These are phyloP conservation scores for Aspergillus eucalypticola DNA, from an alignment of 2,329 filamentous ascomycete genomes.

Conservation along the genomic window DNA sequence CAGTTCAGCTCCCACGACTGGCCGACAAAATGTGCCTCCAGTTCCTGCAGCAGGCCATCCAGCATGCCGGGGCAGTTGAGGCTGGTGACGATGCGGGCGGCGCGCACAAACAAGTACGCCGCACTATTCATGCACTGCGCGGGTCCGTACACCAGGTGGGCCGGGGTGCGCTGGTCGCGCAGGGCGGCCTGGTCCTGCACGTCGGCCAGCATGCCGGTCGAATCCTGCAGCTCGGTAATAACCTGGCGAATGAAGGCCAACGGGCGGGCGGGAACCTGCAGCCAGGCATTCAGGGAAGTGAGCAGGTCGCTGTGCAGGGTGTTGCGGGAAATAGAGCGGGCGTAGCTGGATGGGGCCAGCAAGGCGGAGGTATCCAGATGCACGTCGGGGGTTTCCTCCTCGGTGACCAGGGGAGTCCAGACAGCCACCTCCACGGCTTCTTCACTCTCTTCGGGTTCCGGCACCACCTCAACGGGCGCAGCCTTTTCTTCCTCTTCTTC, in stretches of 20 bases:
- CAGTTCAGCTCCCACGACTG: slow-evolving; percentile 26
- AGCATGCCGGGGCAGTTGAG: slow-evolving; percentile 20
- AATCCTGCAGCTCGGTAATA: slow-evolving; percentile 30
- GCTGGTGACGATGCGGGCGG: slow-evolving; percentile 20
- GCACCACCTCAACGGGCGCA: background rate
- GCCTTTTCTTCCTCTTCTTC: slow-evolving; percentile 3
- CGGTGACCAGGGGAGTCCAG: slow-evolving; percentile 8
- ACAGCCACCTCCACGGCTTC: slow-evolving; percentile 1
- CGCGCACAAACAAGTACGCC: slow-evolving; percentile 31
- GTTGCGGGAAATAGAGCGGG: slow-evolving; percentile 30
- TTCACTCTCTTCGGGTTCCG: background rate
- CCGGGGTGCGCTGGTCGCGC: slow-evolving; percentile 37
- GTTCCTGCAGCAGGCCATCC: slow-evolving; percentile 26
- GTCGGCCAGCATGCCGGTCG: slow-evolving; percentile 41
- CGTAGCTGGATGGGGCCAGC: slow-evolving; percentile 24
- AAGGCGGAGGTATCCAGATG: slow-evolving; percentile 10
- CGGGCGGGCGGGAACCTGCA: slow-evolving; percentile 22
- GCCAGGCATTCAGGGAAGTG: slow-evolving; percentile 34
- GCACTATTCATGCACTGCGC: slow-evolving; percentile 43
- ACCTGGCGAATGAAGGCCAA: slow-evolving; percentile 27
- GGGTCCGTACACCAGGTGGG: slow-evolving; percentile 40
- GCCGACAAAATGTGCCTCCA: slow-evolving; percentile 18
- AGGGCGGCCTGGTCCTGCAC: slow-evolving; percentile 40
- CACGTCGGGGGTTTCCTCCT: slow-evolving; percentile 2
- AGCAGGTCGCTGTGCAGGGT: slow-evolving; percentile 25